Base-by-base conservation (phyloP, 495 filamentous ascomycete genomes). In the Penicillium bovifimosum region DNA sequence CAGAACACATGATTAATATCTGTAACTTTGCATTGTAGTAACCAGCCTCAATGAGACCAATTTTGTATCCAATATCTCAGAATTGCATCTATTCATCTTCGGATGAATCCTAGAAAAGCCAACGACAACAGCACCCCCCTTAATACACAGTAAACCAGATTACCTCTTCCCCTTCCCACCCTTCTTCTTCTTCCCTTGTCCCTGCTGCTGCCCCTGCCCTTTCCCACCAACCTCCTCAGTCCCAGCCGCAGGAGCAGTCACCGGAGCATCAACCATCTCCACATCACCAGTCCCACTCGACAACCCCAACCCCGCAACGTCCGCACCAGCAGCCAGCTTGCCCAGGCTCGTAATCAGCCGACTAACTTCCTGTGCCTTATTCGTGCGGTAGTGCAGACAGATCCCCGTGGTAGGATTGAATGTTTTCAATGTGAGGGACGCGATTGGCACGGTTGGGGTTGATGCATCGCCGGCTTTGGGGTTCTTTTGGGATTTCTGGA, bases 301-400 rank as follows among this genome's bases (percentile, higher is more conserved):
- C 53, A 70, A 48, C 11, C 74, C 75, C 63, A 90, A 62, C 35
- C 75, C 83, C 9, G 80, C 81, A 76, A 91, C 88, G 53, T 77
- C 69, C 50, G 67, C 62, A 2, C 74, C 74, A 0, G 75, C 71
- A 6, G 82, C 86, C 61, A 92, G 64, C 50, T 78, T 75, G 2
- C 87, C 88, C 54, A 97, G 61, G 35, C 81, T 81, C 31, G 82
- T 82, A 36, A 97, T 79, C 65, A 97, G 67, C 31, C 93, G 74
- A 2, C 84, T 81, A 4, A 98, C 92, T 67, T 96, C 91, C 14
- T 88, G 88, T n/a, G 84, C 85, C 62, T 95, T 95, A 67, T 86
- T 83, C 14, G 93, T 96, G 63, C 80, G 79, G 73, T 96, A 98
- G 70, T 96, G 95, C 31, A 98, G 80, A 48, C 85, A 84, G 41